Base-by-base conservation (phyloP, 371 early-diverging fungal species). In the Apophysomyces sp. region DNA sequence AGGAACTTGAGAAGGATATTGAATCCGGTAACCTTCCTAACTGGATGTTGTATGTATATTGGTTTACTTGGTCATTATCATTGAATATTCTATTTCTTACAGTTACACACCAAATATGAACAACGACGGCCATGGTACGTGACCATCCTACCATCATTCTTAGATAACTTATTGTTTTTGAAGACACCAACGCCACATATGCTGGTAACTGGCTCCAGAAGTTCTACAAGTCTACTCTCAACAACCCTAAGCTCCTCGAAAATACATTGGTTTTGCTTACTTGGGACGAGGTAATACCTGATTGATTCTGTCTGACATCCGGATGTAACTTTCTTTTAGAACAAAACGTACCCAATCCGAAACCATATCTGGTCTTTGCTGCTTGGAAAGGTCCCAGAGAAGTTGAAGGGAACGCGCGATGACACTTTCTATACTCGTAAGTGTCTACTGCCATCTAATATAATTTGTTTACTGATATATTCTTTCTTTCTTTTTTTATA, bases 401-500 rank as follows among this genome's bases (percentile, higher is more conserved):
- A 70, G 5, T 39, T 69, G 37, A 70, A 67, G 63, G 78, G 78
- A 53, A 75, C 80, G 9, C 74, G 62, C 5, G 86, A 86, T 69
- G 59, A 58, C 52, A 83, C 84, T 16, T 72, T 61, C 57, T 89
- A 86, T 68, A 80, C 72, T 55, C 88, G 85, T 69, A 67, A 64
- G 65, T 66, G 18, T 29, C 13, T 4, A 8, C 0, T 26, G 24
- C n/a, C 4, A 18, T 30, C 15, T n/a, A 41, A 41, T 34, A 34
- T 8, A 2, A 8, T 34, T 1, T 34, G 11, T 3, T 34, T 13
- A 6, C 12, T 24, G 16, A 27, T 4, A 16, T 18, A 13, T 24
- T 59, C 8, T n/a, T 37, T 32, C 15, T 55, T 3, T 49, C n/a
- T 28, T 40, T 5, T 9, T 15, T 28, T 26, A 16, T 29, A 64